Percentiles rank a stretch among this genome's conserved stretches.
Conservation (phyloP, 352 stramenopile species). For the Phytophthora pinifolia region DNA sequence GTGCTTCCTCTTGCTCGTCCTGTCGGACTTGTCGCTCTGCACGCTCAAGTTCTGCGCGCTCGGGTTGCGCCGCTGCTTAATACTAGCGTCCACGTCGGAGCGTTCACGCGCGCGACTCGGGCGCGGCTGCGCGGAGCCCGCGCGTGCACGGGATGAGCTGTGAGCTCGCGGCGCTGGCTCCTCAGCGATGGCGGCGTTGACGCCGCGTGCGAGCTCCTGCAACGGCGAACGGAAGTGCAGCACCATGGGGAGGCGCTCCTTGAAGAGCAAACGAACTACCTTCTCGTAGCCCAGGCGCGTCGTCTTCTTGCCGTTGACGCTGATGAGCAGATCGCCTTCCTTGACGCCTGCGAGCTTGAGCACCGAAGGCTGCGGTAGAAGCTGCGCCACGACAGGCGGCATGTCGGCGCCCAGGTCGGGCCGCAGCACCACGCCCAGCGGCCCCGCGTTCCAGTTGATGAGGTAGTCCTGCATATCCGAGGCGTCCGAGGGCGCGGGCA, state of each 20-base stretch:
- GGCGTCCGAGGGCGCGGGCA: constrained; percentile 11
- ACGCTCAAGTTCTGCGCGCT: constrained; percentile 18
- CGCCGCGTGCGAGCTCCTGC: constrained; percentile 19
- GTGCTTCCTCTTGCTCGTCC: constrained; percentile 25
- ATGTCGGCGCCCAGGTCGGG: constrained; percentile 72
- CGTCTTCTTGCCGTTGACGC: constrained; percentile 77
- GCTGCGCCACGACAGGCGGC: constrained; percentile 70
- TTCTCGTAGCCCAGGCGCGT: constrained; percentile 77
- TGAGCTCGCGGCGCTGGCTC: constrained; percentile 11
- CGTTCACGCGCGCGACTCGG: constrained; percentile 9
- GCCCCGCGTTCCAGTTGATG: constrained; percentile 84
- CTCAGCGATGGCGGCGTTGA: constrained; percentile 16
- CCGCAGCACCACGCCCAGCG: constrained; percentile 72
- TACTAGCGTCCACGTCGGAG: constrained; percentile 9
- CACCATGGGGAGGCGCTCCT: constrained; percentile 70
- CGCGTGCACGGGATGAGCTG: constrained; percentile 11
- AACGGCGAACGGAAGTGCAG: constrained; percentile 72
- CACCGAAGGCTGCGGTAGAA: constrained; percentile 73
- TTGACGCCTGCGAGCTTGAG: constrained; percentile 68
- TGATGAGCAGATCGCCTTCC: constrained; percentile 74
- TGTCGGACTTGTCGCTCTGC: constrained; percentile 16
- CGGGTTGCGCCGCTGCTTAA: constrained; percentile 20
- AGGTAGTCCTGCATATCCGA: constrained; percentile 66
- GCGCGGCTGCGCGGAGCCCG: background rate
- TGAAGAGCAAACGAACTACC: constrained; percentile 77